phyloP scores from a whole-genome alignment of 768 basidiomycete genomes.

The Mrakia blollopis region DNA sequence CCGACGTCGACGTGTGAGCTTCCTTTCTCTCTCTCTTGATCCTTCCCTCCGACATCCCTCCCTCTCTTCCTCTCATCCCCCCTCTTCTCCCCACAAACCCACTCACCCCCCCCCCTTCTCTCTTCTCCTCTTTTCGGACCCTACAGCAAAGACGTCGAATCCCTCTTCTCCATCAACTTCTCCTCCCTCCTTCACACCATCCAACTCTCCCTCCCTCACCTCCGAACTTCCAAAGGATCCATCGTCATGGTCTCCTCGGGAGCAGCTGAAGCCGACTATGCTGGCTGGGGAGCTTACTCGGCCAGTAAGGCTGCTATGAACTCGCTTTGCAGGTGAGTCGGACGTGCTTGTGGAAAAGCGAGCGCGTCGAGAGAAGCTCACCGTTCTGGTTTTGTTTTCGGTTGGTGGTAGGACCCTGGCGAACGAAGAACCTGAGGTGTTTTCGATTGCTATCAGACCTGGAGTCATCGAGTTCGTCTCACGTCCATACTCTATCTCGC shows the following conservation, averaged over 20 bases:
- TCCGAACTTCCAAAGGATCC: constrained; percentile 20
- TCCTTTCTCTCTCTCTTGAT: not conserved
- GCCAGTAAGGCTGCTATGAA: constrained; percentile 30
- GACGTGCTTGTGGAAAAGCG: too few relatives aligned
- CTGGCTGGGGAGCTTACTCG: constrained; percentile 26
- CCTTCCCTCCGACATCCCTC: too few relatives aligned
- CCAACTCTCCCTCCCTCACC: constrained; percentile 25
- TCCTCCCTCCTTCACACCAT: constrained; percentile 29
- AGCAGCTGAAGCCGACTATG: constrained; percentile 15
- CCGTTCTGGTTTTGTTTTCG: not conserved
- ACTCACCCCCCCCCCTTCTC: not conserved
- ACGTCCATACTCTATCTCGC: not conserved
- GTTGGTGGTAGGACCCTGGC: constrained; percentile 15
- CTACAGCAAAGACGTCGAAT: constrained; percentile 6
- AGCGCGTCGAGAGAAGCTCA: not conserved
- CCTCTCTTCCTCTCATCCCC: not conserved
- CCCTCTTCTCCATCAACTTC: constrained; percentile 28
- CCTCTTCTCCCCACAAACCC: not conserved
- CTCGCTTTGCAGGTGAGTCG: constrained; percentile 18
- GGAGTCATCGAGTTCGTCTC: constrained; percentile 21
- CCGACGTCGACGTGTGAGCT: constrained; percentile 29
- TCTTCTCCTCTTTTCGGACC: not conserved
- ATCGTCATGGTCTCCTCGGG: constrained; percentile 29
- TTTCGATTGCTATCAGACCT: constrained; percentile 27
- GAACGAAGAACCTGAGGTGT: constrained; percentile 21